Evolutionary conservation across 192 early-diverging fungal genomes (phyloP), one percentile per base, ranked within the genome.

Genomic region (Linnemannia exigua): DNA sequence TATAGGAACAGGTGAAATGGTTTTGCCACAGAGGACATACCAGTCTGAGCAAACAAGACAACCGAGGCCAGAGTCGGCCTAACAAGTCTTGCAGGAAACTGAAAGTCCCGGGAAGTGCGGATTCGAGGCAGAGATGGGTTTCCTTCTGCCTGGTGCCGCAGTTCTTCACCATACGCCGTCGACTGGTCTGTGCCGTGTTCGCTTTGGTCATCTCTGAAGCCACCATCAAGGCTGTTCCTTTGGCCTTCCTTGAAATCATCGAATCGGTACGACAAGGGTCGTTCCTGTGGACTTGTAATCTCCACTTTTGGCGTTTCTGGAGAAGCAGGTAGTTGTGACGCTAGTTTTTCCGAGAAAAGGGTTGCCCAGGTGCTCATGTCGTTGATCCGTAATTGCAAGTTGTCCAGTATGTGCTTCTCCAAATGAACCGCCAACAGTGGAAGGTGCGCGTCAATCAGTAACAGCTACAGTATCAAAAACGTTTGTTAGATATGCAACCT

Each of bases 381-480:
- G 76, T 86, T 86, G 20, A 73, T 38, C n/a, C 84, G 73, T 17
- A 86, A 70, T 37, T 77, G 73, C 15, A 84, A 72, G 11, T 72
- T 88, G 36, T 91, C 89, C 48, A 91, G 82, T 16, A 88, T 48
- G 33, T 87, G 74, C 15, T 89, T 88, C 20, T 90, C 41, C 72
- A 90, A 84, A 74, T 89, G 88, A 33, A 91, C 75, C 20, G 88
- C 76, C 25, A 92, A 79, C 74, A 86, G 79, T 28, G 91, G 86
- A 0, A 89, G 75, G 44, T 76, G 87, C 19, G 82, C 61, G 36
- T 82, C 58, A 16, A 89, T 67, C 37, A 89, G 81, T 20, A 85
- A 36, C 8, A 87, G 75, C 70, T 79, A 69, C 16, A 79, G 77
- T 7, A 68, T 31, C 19, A 14, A 63, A 31, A 28, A 15, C 15